Conservation (phyloP, 352 stramenopile species). For the Globisporangium cederbergense region DNA sequence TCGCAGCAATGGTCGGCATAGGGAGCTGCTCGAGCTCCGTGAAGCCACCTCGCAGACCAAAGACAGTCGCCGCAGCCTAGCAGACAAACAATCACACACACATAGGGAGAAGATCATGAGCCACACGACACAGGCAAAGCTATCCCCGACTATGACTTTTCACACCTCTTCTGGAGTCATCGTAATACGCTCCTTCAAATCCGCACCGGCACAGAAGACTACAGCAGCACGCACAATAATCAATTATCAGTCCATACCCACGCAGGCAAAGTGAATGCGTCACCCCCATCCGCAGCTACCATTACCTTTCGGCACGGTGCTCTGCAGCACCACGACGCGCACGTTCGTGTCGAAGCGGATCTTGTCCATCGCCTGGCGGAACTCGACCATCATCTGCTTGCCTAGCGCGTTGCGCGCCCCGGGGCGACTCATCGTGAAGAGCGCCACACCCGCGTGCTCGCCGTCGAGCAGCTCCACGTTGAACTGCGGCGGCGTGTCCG, state of each 20-base stretch:
- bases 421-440: constrained; percentile 78
- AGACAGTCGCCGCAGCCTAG: constrained; percentile 62
- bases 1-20: constrained; percentile 91
- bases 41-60: constrained; percentile 75
- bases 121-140: background rate
- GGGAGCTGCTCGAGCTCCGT: constrained; percentile 83
- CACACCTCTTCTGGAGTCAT: constrained; percentile 86
- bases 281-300: background rate
- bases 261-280: background rate
- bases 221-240: background rate
- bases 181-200: constrained; percentile 86
- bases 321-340: constrained; percentile 80
- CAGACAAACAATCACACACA: constrained; percentile 14
- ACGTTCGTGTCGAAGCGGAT: constrained; percentile 65
- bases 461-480: constrained; percentile 58
- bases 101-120: background rate
- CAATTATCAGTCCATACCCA: background rate
- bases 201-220: constrained; percentile 89
- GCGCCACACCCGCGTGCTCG: constrained; percentile 50
- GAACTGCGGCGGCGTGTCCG: constrained; percentile 33
- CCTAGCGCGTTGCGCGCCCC: constrained; percentile 76
- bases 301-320: constrained; percentile 52
- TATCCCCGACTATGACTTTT: background rate
- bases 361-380: constrained; percentile 58
- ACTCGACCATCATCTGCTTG: constrained; percentile 79